Base-by-base conservation (phyloP, 169 alveolate genomes). In the Plasmodium cynomolgi region DNA sequence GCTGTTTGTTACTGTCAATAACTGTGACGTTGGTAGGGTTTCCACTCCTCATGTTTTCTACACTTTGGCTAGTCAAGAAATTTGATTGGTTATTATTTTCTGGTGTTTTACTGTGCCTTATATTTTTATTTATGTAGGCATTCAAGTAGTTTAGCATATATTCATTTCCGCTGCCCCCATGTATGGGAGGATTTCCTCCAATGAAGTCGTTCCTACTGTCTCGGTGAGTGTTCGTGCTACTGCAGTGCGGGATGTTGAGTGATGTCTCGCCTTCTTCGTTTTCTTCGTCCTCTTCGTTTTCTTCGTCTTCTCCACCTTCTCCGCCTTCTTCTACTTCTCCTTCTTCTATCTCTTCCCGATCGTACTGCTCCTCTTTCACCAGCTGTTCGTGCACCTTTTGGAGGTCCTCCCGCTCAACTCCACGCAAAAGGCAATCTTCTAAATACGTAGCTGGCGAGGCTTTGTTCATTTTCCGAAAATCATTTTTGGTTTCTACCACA, bases 71-170 rank as follows among this genome's bases (percentile, higher is more conserved):
- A 0, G 77, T 68, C 13, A 29, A 1, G 1, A 68, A 11, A 23
- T 68, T 68, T 0, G 77, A 11, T n/a, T 20, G 41, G 37, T 29
- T 26, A 68, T 17, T 68, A 26, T 68, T 68, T 68, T 47, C 62
- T 8, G 15, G 13, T 8, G 33, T 7, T 17, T 81, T 50, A 50
- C 9, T 23, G 72, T 81, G 5, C 58, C 58, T 81, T 81, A 81
- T 23, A 17, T 81, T 81, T n/a, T 81, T 81, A 44, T 6, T 81
- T 81, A 81, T 81, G 37, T 81, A 81, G 2, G 85, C 75, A 29
- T 81, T 81, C 34, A 81, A 81, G 20, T 81, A 81, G 37, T 81
- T 81, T 11, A 81, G 73, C 85, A 81, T 47, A 31, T 81, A 81
- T n/a, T 81, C 75, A 50, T 81, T 81, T 1, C 31, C n/a, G 20